A percentile compares a stretch with the other conserved stretches of the same genome.
phyloP scores from a whole-genome alignment of 2,329 filamentous ascomycete species.

The Cryphonectria japonica region DNA sequence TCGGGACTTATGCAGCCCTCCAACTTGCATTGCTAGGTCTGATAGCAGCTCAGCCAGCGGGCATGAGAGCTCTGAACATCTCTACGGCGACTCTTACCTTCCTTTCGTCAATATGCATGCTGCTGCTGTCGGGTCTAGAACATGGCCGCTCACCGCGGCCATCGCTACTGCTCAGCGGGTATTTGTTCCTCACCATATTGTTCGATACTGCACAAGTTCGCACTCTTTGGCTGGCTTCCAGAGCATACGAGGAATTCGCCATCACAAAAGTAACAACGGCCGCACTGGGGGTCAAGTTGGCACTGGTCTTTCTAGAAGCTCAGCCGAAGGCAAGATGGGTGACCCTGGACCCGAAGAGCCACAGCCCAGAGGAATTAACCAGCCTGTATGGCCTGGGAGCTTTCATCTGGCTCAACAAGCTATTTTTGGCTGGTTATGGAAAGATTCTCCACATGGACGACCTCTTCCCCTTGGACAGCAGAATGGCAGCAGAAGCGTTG shows the following conservation, averaged over 20 bases:
- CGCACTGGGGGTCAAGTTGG: constrained; percentile 36
- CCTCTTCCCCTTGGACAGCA: constrained; percentile 37
- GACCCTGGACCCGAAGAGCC: constrained; percentile 41
- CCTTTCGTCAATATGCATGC: constrained; percentile 37
- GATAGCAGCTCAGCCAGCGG: constrained; percentile 31
- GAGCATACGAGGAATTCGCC: constrained; percentile 25
- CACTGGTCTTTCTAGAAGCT: constrained; percentile 45
- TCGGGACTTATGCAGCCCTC: constrained; percentile 35
- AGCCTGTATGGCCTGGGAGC: constrained; percentile 38
- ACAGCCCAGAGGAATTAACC: constrained; percentile 43
- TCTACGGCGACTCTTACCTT: constrained; percentile 33
- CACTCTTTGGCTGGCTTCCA: constrained; percentile 45
- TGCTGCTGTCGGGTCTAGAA: constrained; percentile 39
- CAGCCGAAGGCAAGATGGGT: constrained; percentile 45
- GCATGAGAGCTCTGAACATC: constrained; percentile 20
- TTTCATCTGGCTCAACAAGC: constrained; percentile 39
- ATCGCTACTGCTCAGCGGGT: constrained; percentile 47
- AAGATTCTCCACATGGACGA: constrained; percentile 39
- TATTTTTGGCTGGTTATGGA: constrained; percentile 39
- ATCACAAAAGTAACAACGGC: constrained; percentile 30
- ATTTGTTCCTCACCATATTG: constrained; percentile 47
- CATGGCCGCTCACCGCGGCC: constrained; percentile 43
- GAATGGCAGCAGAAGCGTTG: constrained; percentile 32
- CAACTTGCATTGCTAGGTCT: constrained; percentile 41
- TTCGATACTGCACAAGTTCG: constrained; percentile 48